Conservation (phyloP, 805 yeast species). For the Candida boidinii region DNA sequence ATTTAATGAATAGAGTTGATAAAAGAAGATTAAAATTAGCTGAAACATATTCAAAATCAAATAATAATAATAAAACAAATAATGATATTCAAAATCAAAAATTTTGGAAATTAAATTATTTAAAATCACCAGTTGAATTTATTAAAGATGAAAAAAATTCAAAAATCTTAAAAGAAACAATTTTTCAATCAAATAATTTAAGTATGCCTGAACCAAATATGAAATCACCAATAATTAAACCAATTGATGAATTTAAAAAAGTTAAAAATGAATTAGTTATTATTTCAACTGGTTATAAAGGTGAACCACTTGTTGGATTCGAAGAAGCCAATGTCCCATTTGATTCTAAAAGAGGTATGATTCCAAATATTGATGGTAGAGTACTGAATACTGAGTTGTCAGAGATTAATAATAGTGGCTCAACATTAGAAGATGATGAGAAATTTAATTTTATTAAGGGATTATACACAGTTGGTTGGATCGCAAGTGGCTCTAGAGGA, state of each 20-base stretch:
- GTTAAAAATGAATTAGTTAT: slow-evolving; percentile 59
- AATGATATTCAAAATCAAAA: slow-evolving; percentile 9
- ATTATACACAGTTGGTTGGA: slow-evolving; percentile 86
- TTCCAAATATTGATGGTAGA: slow-evolving; percentile 38
- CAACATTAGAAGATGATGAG: slow-evolving; percentile 11
- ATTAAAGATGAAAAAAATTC: slow-evolving; percentile 29
- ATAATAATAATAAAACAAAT: slow-evolving; percentile 3
- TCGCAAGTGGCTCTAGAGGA: slow-evolving; percentile 77
- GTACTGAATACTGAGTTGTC: slow-evolving; percentile 25
- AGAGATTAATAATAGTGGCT: neutral
- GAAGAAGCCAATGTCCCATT: slow-evolving; percentile 41
- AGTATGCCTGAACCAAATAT: slow-evolving; percentile 28
- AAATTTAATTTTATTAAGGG: slow-evolving; percentile 29
- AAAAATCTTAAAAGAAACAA: slow-evolving; percentile 32
- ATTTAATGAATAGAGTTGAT: slow-evolving; percentile 39
- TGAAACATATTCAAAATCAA: slow-evolving; percentile 33
- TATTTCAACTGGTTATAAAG: slow-evolving; percentile 77
- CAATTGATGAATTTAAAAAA: slow-evolving; percentile 25
- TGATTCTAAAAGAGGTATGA: slow-evolving; percentile 32
- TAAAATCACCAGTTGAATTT: slow-evolving; percentile 53
- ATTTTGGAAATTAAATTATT: slow-evolving; percentile 63
- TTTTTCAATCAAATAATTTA: slow-evolving; percentile 40
- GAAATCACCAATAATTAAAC: slow-evolving; percentile 24
- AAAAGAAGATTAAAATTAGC: slow-evolving; percentile 62
- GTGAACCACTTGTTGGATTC: slow-evolving; percentile 54